Evolutionary conservation across 1,284 basidiomycete species (phyloP).

Genomic region (Cryptococcus floricola): DNA sequence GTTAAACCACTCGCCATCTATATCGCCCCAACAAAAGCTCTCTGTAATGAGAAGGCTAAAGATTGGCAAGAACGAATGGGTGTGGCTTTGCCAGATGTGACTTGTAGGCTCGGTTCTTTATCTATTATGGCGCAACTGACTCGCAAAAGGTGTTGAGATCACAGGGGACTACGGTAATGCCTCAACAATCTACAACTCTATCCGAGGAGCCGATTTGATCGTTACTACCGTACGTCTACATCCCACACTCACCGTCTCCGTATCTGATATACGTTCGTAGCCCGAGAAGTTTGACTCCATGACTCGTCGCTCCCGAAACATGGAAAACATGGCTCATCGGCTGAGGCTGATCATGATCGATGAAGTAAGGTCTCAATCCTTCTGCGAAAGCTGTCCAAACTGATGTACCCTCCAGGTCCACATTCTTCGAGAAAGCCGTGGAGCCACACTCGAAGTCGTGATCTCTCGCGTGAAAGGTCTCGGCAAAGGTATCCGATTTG

Average conservation of each 20-base stretch:
- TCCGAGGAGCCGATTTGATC: conserved; percentile 67
- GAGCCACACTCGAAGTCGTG: conserved; percentile 88
- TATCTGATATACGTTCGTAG: conserved; percentile 46
- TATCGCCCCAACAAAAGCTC: conserved; percentile 89
- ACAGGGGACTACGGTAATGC: conserved; percentile 80
- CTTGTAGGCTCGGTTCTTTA: conserved; percentile 55
- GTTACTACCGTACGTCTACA: conserved; percentile 65
- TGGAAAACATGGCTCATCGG: conserved; percentile 54
- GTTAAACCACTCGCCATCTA: conserved; percentile 65
- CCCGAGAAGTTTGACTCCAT: conserved; percentile 94
- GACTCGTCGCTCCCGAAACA: conserved; percentile 58
- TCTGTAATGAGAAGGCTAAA: conserved; percentile 76
- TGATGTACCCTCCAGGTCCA: conserved; percentile 63
- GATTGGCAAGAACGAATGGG: conserved; percentile 82
- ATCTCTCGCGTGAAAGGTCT: conserved; percentile 76
- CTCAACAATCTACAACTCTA: conserved; percentile 60
- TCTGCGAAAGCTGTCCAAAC: not conserved
- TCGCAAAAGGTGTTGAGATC: conserved; percentile 68
- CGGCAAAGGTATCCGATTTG: conserved; percentile 67
- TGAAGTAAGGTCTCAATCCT: conserved; percentile 57
- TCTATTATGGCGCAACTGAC: not conserved
- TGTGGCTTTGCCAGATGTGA: conserved; percentile 59
- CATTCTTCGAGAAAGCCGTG: conserved; percentile 80
- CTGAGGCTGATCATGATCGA: conserved; percentile 74
- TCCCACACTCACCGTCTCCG: not conserved